Evolutionary conservation across 345 rosid species (phyloP).

Genomic region (Populus davidiana): DNA sequence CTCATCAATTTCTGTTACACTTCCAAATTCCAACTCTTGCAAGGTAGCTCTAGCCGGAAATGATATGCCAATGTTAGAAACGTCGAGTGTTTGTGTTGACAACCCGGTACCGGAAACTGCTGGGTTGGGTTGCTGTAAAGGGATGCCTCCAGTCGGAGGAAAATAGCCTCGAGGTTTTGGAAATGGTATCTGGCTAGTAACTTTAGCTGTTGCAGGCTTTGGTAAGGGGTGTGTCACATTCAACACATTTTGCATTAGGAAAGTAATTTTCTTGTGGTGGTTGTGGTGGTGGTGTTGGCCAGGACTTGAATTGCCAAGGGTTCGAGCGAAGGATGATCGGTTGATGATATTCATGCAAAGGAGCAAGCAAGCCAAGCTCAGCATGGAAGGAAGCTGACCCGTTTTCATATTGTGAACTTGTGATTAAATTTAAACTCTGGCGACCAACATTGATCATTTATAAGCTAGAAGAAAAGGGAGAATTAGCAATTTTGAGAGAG

Average conservation of each 20-base stretch:
- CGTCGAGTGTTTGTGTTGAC: constrained; percentile 34
- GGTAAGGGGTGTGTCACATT: no score
- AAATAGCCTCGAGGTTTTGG: no score
- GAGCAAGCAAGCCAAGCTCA: constrained; percentile 10
- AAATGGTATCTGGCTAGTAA: no score
- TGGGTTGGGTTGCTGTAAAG: no score
- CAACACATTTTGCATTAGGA: constrained; percentile 49
- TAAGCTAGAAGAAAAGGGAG: neutral
- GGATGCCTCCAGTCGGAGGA: no score
- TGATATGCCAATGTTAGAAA: constrained; percentile 22
- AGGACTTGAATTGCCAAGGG: constrained; percentile 19
- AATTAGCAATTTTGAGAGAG: neutral
- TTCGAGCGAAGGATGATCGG: constrained; percentile 37
- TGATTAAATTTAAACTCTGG: neutral
- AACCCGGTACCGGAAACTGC: no score
- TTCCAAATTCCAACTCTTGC: constrained; percentile 49
- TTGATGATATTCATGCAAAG: constrained; percentile 16
- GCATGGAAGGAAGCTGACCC: constrained; percentile 11
- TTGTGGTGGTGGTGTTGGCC: constrained; percentile 10
- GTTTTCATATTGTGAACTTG: neutral
- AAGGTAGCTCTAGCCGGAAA: constrained; percentile 44
- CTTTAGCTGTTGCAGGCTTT: no score
- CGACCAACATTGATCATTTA: constrained; percentile 5
- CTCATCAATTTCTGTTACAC: constrained; percentile 23
- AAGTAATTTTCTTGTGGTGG: constrained; percentile 32